Base-by-base conservation (phyloP, 2,329 filamentous ascomycete species). In the Alternaria atra region DNA sequence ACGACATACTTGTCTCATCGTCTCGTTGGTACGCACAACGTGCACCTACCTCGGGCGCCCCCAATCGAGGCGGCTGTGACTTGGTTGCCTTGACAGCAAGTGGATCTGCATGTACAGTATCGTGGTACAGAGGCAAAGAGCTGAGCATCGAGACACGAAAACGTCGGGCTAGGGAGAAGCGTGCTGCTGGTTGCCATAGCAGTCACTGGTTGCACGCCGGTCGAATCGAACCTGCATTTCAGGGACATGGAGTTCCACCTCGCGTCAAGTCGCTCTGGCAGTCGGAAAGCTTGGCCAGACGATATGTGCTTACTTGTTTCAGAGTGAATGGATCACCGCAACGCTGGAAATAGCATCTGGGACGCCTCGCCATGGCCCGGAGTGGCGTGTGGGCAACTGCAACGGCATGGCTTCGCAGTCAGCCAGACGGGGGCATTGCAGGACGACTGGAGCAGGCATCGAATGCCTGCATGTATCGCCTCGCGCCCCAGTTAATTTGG, bases 1-100 rank as follows among this genome's bases (percentile, higher is more conserved):
- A 65, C 60, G 63, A 65, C 63, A 65, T 55, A 39, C 44, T 32
- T 17, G 59, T 65, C 60, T 65, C 62, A 65, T 52, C 20, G 37
- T 39, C 54, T 29, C 23, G 25, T 35, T 30, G 55, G 20, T 27
- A 29, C 7, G 29, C 39, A 53, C 15, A 53, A 44, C 39, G 27
- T 32, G 51, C 39, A 23, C 39, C 51, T 29, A 20, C 32, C 48
- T 35, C 57, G 23, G 23, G 30, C 20, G 37, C 39, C 29, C 30
- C 55, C 29, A 51, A 23, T 43, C 30, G 44, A 60, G 27, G 46
- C 47, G 35, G 52, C 50, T 30, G 44, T 57, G 53, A 53, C 58
- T 58, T 37, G 53, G 43, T 54, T 52, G 47, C n/a, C 57, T 55
- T 56, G 58, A 61, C 61, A 61, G 53, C 55, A 47, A 23, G 54